Percentiles rank a stretch among this genome's conserved stretches.
Conservation (phyloP, 306 rosid genomes). For the Styphnolobium japonicum region DNA sequence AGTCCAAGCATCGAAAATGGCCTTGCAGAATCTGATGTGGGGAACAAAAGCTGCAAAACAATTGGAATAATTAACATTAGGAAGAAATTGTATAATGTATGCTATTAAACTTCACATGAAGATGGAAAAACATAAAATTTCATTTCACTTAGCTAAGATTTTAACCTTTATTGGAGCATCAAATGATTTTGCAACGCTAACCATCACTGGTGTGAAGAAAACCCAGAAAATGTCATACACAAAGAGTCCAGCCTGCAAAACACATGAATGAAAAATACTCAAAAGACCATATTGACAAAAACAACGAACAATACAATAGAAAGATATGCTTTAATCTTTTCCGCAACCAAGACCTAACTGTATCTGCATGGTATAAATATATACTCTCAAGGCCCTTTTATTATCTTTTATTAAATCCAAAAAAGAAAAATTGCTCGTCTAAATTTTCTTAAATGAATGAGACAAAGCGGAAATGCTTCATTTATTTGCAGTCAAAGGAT, state of each 20-base stretch:
- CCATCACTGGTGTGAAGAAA: constrained; percentile 91
- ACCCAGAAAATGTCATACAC: constrained; percentile 93
- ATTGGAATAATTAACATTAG: not conserved
- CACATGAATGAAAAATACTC: constrained; percentile 3
- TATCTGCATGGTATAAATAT: not conserved
- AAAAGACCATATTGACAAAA: constrained; percentile 3
- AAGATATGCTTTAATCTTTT: not conserved
- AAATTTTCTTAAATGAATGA: not conserved
- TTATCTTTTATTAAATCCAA: not conserved
- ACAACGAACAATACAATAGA: not conserved
- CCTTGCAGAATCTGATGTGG: constrained; percentile 62
- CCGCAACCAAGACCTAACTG: not conserved
- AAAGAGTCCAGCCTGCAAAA: constrained; percentile 70
- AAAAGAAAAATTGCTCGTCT: not conserved
- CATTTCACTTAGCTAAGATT: constrained; percentile 10
- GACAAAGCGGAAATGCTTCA: not conserved
- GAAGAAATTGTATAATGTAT: not conserved
- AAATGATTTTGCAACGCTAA: constrained; percentile 88
- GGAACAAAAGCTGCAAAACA: constrained; percentile 65
- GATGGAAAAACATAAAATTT: not conserved
- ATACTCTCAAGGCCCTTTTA: not conserved
- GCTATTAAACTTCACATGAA: not conserved
- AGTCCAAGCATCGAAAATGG: constrained; percentile 93
- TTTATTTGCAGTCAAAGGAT: not conserved
- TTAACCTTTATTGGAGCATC: constrained; percentile 88